These are phyloP conservation scores for Aspergillus thermomutatus DNA, from an alignment of 2,329 filamentous ascomycete genomes.

Conservation along the genomic window DNA sequence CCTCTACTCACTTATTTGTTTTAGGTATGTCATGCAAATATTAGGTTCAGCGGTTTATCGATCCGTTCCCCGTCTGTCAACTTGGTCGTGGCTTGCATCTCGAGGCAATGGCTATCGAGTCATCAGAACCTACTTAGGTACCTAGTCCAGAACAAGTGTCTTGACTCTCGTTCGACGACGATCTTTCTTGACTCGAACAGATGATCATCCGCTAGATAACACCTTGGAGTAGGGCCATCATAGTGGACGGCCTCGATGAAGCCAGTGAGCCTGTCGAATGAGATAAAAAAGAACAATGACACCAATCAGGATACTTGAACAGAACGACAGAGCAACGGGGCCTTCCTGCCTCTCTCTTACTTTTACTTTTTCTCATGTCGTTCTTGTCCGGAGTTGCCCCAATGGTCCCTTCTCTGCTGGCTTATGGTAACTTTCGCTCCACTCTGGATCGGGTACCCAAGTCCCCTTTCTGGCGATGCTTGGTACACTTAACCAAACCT, in stretches of 20 bases:
- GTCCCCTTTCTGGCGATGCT: not conserved
- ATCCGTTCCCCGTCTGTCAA: constrained; percentile 28
- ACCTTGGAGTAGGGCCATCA: not conserved
- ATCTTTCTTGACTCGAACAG: not conserved
- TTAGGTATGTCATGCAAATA: constrained; percentile 30
- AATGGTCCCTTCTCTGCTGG: not conserved
- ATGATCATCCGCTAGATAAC: not conserved
- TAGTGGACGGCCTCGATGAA: not conserved
- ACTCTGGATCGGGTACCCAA: constrained; percentile 7
- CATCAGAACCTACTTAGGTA: not conserved
- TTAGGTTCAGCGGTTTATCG: constrained; percentile 34
- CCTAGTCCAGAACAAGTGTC: not conserved
- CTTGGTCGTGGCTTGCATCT: constrained; percentile 13
- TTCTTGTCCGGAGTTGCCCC: not conserved
- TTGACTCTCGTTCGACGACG: not conserved
- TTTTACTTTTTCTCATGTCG: not conserved
- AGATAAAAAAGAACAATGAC: not conserved
- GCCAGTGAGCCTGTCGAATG: not conserved
- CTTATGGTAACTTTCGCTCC: not conserved
- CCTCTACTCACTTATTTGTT: not conserved
- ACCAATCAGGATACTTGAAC: not conserved
- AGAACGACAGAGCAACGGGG: not conserved
- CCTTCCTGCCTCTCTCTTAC: not conserved
- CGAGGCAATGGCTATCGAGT: not conserved
- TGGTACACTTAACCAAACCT: not conserved